Conservation (phyloP, 768 basidiomycete genomes). For the Myochromella boudieri region DNA sequence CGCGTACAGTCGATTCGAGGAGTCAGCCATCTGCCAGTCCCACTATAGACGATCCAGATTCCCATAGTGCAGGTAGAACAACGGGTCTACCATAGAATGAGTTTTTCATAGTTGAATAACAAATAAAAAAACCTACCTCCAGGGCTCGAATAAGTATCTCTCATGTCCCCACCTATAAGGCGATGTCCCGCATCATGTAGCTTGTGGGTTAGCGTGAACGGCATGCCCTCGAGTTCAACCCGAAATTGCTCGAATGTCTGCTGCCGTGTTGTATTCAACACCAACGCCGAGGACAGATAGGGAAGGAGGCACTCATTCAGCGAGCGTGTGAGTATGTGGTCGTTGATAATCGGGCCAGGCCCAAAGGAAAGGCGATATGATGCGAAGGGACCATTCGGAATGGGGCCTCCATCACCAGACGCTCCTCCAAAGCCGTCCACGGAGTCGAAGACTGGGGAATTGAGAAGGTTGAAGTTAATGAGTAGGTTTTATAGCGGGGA, state of each 20-base stretch:
- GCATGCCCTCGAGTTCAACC: conserved; percentile 34
- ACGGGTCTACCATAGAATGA: conserved; percentile 26
- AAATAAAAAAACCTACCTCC: conserved; percentile 27
- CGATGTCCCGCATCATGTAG: conserved; percentile 37
- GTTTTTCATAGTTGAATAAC: background rate
- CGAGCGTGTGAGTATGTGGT: background rate
- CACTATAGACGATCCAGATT: conserved; percentile 42
- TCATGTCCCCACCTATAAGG: conserved; percentile 32
- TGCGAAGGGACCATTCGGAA: background rate
- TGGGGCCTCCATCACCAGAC: background rate
- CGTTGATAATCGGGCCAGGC: background rate
- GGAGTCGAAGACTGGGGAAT: too few species aligned
- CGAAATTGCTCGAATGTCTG: conserved; percentile 33
- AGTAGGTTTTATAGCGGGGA: too few species aligned
- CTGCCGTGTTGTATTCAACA: background rate
- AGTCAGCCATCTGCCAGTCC: conserved; percentile 32
- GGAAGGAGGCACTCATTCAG: conserved; percentile 1
- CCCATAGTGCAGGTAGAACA: conserved; percentile 40
- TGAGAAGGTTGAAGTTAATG: too few species aligned
- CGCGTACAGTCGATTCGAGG: conserved; percentile 26
- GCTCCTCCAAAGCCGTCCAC: too few species aligned
- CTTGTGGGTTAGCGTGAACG: conserved; percentile 23
- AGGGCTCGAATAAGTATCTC: conserved; percentile 35
- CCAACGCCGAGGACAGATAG: conserved; percentile 14
- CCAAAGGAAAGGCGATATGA: background rate